Percentiles rank a stretch among this genome's conserved stretches.
phyloP scores from a whole-genome alignment of 2,329 filamentous ascomycete genomes.

The Beauveria sp. region DNA sequence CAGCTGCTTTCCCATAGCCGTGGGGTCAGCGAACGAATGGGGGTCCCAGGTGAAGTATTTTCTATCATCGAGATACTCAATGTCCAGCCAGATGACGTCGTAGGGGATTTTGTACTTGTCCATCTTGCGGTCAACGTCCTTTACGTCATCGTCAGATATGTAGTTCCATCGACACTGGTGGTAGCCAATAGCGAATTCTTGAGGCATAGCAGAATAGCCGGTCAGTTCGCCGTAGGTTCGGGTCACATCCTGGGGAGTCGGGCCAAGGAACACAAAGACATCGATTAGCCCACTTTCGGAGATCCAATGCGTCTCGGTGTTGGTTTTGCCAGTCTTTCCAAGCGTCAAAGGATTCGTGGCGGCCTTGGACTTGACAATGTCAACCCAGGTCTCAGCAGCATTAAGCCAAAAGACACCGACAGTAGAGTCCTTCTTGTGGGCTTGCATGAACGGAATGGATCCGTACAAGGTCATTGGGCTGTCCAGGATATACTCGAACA shows the following conservation, averaged over 20 bases:
- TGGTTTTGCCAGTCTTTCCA: constrained; percentile 59
- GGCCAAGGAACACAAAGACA: constrained; percentile 89
- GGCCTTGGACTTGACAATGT: constrained; percentile 75
- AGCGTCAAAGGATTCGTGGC: constrained; percentile 70
- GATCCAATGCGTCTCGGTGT: constrained; percentile 92
- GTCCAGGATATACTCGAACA: constrained; percentile 95
- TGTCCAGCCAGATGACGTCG: constrained; percentile 97
- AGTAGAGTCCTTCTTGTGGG: constrained; percentile 85
- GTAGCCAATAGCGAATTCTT: constrained; percentile 86
- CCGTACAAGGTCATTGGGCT: constrained; percentile 98
- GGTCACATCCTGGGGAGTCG: constrained; percentile 73
- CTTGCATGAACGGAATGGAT: constrained; percentile 96
- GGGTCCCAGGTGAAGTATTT: constrained; percentile 98
- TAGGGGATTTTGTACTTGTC: constrained; percentile 94
- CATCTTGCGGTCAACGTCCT: constrained; percentile 92
- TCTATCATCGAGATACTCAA: constrained; percentile 94
- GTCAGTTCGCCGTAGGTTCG: constrained; percentile 84
- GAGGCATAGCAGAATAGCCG: constrained; percentile 82
- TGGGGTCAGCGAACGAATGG: constrained; percentile 78
- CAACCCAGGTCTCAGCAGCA: constrained; percentile 93
- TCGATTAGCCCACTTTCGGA: constrained; percentile 87
- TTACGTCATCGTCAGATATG: constrained; percentile 92
- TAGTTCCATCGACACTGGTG: constrained; percentile 99
- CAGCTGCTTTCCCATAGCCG: constrained; percentile 81
- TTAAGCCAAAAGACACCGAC: constrained; percentile 98